Evolutionary conservation across 106 monocot genomes (phyloP), one percentile per base, ranked within the genome.

Genomic region (Amphibolis antarctica): DNA sequence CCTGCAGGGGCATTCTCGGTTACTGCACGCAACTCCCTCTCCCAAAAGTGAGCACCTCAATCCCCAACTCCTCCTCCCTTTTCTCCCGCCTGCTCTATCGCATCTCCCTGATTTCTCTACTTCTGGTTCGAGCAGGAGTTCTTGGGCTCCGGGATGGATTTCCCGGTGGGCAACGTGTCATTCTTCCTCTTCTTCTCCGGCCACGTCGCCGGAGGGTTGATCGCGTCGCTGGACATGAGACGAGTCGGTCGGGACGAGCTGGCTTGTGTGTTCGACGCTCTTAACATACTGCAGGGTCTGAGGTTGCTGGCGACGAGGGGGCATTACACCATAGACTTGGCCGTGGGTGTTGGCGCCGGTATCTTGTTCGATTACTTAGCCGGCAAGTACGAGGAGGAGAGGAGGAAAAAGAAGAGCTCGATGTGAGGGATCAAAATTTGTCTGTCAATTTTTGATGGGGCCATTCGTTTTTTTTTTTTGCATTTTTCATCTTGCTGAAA

Each of bases 181-280:
- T 96, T 96, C 75, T 96, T 84, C 78, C 89, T 96, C 59, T 96
- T 96, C 82, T 96, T 84, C 86, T 96, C 89, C 4, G 96, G 96
- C 1, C 96, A 96, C 43, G 96, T 83, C 10, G 96, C 86, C 1
- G 96, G 83, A 9, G 70, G 89, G 0, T 59, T 96, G 63, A 90
- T 96, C 46, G 96, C 86, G 1, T 86, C 96, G 3, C 31, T 84
- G 44, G 96, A 96, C 76, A 96, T 96, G 96, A 75, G 89, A 59
- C 55, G 96, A 59, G 74, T 60, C 55, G 44, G 64, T 46, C 73
- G 89, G 28, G 30, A 46, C 18, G 45, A 28, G 22, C 62, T 96
- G 73, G 89, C 89, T 4, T 44, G 46, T 45, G 31, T 47, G 9
- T 96, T 86, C 59, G 96, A 96, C 50, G 51, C 50, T 10, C 77